Conservation (phyloP, 2,329 filamentous ascomycete genomes). For the Diaporthe sp. region DNA sequence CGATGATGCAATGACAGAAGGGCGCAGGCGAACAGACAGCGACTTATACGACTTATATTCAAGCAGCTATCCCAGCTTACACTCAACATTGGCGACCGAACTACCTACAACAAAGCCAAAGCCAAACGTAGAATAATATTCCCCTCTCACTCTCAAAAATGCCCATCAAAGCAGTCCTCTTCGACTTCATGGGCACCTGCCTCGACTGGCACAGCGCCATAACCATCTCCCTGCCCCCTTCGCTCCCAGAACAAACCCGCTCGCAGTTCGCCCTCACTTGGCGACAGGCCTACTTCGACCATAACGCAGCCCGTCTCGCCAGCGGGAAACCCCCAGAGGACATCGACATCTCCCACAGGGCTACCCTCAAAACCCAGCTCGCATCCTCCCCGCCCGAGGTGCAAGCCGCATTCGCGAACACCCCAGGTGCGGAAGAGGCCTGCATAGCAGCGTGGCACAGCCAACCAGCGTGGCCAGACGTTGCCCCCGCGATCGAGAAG, state of each 20-base stretch:
- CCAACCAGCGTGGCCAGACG: conserved; percentile 65
- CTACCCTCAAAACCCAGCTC: conserved; percentile 54
- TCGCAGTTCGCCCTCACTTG: conserved; percentile 62
- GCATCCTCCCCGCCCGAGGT: conserved; percentile 40
- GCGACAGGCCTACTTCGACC: conserved; percentile 63
- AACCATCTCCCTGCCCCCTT: conserved; percentile 50
- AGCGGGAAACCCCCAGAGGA: conserved; percentile 56
- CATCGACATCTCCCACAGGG: conserved; percentile 63
- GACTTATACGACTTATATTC: conserved; percentile 3
- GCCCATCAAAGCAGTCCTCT: conserved; percentile 61
- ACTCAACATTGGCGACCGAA: neutral
- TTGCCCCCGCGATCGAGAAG: conserved; percentile 54
- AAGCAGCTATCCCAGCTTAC: neutral
- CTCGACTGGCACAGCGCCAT: conserved; percentile 65
- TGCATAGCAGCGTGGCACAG: conserved; percentile 60
- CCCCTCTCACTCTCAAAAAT: neutral
- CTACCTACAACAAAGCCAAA: neutral
- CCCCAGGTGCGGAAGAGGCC: conserved; percentile 39
- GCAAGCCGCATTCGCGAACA: conserved; percentile 39
- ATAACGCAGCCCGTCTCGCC: conserved; percentile 54
- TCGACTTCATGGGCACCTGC: conserved; percentile 71
- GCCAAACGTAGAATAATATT: too few relatives aligned
- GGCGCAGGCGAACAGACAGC: neutral
- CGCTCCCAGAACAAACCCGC: conserved; percentile 47
- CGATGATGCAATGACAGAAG: neutral